phyloP scores from a whole-genome alignment of 345 rosid genomes.

The Odontarrhena argentea region DNA sequence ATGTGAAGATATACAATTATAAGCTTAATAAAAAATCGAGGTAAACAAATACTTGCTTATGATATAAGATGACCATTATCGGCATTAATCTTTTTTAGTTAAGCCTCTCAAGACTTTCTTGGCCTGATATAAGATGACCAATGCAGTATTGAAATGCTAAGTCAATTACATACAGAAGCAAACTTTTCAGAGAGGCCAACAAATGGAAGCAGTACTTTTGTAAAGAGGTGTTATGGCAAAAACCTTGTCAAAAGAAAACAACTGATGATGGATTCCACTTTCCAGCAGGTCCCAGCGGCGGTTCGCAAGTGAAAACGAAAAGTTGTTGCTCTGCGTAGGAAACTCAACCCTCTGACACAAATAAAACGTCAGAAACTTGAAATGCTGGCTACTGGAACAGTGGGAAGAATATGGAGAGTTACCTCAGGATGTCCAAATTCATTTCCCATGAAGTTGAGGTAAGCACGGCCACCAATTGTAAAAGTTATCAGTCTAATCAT shows the following conservation, averaged over 20 bases:
- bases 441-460: conserved; percentile 96
- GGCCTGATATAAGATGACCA: conserved; percentile 9
- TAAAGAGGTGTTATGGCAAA: conserved; percentile 12
- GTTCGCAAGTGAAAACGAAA: conserved; percentile 82
- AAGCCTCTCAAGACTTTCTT: conserved; percentile 10
- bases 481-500: conserved; percentile 89
- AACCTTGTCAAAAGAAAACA: conserved; percentile 81
- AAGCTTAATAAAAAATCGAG: neutral
- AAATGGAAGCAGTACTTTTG: conserved; percentile 13
- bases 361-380: conserved; percentile 39
- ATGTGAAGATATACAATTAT: conserved; percentile 11
- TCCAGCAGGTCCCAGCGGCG: conserved; percentile 81
- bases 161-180: conserved; percentile 2
- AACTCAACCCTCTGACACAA: conserved; percentile 81
- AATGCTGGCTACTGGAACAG: conserved; percentile 23
- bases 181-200: neutral
- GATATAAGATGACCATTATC: neutral
- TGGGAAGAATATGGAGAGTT: conserved; percentile 28
- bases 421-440: conserved; percentile 98
- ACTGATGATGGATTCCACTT: conserved; percentile 54
- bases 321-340: conserved; percentile 81
- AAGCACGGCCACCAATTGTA: conserved; percentile 78
- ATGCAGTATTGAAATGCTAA: conserved; percentile 19
- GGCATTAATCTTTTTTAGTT: neutral
- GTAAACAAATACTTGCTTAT: conserved; percentile 2